These are phyloP conservation scores for Leccinum angustisporum DNA, from an alignment of 1,284 basidiomycete genomes.

Conservation along the genomic window DNA sequence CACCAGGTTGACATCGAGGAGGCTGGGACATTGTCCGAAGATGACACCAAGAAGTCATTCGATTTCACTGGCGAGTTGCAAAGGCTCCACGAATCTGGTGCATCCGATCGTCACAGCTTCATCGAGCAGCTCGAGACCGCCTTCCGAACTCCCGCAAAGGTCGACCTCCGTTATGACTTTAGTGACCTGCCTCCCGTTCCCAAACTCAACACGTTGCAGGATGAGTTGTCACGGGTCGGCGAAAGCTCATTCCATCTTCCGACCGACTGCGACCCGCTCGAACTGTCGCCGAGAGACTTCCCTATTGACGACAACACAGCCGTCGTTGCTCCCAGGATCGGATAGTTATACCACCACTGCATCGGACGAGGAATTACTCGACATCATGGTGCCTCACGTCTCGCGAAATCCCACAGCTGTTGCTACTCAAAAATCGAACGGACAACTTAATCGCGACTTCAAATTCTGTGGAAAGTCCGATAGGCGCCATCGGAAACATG, in stretches of 20 bases:
- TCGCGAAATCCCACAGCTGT: slow-evolving; percentile 37
- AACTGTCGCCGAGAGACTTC: slow-evolving; percentile 18
- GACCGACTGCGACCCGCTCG: slow-evolving; percentile 18
- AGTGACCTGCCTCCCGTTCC: slow-evolving; percentile 46
- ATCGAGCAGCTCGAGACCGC: slow-evolving; percentile 80
- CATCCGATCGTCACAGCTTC: slow-evolving; percentile 70
- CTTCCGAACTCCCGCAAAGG: slow-evolving; percentile 69
- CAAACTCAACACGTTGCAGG: slow-evolving; percentile 26
- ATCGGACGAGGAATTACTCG: slow-evolving; percentile 24
- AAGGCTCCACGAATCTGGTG: slow-evolving; percentile 68
- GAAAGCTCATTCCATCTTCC: slow-evolving; percentile 25
- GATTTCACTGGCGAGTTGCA: slow-evolving; percentile 83
- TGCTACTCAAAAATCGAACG: slow-evolving; percentile 56
- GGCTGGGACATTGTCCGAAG: slow-evolving; percentile 41
- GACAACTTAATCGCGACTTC: slow-evolving; percentile 66
- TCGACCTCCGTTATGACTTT: slow-evolving; percentile 54
- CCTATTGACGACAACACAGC: slow-evolving; percentile 25
- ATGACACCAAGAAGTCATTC: slow-evolving; percentile 76
- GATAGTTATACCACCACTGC: slow-evolving; percentile 18
- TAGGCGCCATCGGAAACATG: slow-evolving; percentile 46
- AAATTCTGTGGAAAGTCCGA: slow-evolving; percentile 62
- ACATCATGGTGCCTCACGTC: slow-evolving; percentile 26
- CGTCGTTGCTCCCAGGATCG: slow-evolving; percentile 20
- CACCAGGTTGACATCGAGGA: slow-evolving; percentile 50
- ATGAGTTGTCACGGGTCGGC: slow-evolving; percentile 17